Base-by-base conservation (phyloP, 192 early-diverging fungal genomes). In the Backusella australiensis region DNA sequence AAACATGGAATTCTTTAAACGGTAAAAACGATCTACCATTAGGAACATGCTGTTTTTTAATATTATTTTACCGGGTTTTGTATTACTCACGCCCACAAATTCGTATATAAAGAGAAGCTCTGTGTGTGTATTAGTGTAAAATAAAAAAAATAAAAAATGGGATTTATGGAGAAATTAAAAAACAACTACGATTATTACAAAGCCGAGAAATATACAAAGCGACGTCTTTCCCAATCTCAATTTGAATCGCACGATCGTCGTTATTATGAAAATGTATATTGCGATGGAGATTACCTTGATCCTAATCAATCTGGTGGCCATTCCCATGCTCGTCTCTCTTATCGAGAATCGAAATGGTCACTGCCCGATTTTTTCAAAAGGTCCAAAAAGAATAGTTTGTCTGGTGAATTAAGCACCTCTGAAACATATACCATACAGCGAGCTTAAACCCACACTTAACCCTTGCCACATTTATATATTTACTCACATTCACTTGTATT, bases 81-180 rank as follows among this genome's bases (percentile, higher is more conserved):
- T 59, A 26, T 59, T 26, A 17, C 6, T 53, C 8, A 21, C 12
- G 2, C 23, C 5, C 17, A 49, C 19, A 4, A 14, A 59, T 26
- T 26, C 23, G 2, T 59, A 59, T 59, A 59, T 26, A 59, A 59
- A 26, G 19, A 4, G 19, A 32, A 32, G 29, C 29, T 32, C 3
- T 1, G 11, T 56, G 19, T 56, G 19, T 21, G 5, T 21, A 21
- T 8, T 23, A 0, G 19, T 23, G 7, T 21, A 21, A 56, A 56
- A 56, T 29, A 11, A 56, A 56, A 4, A 26, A 11, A 7, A 26
- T 26, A 56, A 56, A 81, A 38, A 86, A 91, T 81, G 80, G 80
- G 80, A 34, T 29, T 76, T 15, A 63, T 81, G 59, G 67, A 59
- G 2, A 71, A 66, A 29, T 36, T 81, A 21, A 42, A 53, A 35